A percentile compares a stretch with the other conserved stretches of the same genome.
Evolutionary conservation across 2,329 filamentous ascomycete species (phyloP).

Genomic region (Claviceps spartinae): DNA sequence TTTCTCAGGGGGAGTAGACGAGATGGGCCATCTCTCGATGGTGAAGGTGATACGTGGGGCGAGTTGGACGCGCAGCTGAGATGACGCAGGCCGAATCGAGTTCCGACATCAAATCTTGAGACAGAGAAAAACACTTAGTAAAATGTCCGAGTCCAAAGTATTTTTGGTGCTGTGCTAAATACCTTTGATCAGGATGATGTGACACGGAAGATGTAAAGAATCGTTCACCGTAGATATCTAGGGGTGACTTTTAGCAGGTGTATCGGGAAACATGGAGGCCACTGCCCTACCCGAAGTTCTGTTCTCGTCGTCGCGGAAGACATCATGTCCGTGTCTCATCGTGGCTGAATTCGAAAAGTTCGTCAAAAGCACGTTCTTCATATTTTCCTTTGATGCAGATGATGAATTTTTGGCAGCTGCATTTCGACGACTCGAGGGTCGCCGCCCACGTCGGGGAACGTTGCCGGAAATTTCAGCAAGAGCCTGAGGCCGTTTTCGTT

Average conservation of each 20-base stretch:
- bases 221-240: slow-evolving; percentile 14
- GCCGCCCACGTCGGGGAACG: slow-evolving; percentile 15
- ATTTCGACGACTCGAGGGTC: slow-evolving; percentile 12
- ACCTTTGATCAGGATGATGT: slow-evolving; percentile 14
- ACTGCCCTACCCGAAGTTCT: slow-evolving; percentile 12
- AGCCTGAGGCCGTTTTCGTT: slow-evolving; percentile 18
- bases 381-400: slow-evolving; percentile 6
- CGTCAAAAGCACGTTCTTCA: not conserved
- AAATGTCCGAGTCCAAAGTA: slow-evolving; percentile 1
- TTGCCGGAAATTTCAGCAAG: slow-evolving; percentile 23
- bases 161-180: not conserved
- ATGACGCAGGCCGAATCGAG: slow-evolving; percentile 21
- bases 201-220: slow-evolving; percentile 9
- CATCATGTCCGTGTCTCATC: slow-evolving; percentile 14
- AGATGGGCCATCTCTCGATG: slow-evolving; percentile 15
- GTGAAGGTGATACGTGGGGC: slow-evolving; percentile 23
- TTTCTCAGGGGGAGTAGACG: slow-evolving; percentile 15
- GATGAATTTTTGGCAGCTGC: slow-evolving; percentile 11
- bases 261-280: not conserved
- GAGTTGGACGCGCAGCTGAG: slow-evolving; percentile 25
- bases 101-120: slow-evolving; percentile 19
- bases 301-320: slow-evolving; percentile 19
- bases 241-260: slow-evolving; percentile 8
- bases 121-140: not conserved
- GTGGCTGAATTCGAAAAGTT: slow-evolving; percentile 2